Evolutionary conservation across 1,284 basidiomycete genomes (phyloP).

Genomic region (Rhodotorula glutinis): DNA sequence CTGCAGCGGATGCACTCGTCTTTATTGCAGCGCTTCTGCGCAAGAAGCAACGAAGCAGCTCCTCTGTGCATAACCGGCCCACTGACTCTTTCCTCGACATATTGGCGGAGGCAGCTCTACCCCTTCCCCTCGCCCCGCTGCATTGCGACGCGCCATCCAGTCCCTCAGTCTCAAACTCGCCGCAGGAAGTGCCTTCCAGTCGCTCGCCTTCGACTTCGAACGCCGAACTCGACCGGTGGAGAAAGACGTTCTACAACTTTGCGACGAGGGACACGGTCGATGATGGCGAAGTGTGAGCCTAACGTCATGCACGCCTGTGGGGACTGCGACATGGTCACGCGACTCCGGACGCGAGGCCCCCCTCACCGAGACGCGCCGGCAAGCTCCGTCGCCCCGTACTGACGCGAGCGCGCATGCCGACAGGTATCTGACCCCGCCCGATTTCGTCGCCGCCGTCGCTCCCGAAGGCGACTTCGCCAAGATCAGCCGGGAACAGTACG

Average conservation of each 20-base stretch:
- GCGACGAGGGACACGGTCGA: conserved; percentile 63
- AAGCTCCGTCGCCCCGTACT: too few species aligned
- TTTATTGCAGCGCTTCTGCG: too few species aligned
- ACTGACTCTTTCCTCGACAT: too few species aligned
- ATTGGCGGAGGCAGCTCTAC: background rate
- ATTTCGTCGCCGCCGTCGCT: conserved; percentile 89
- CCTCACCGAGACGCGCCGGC: too few species aligned
- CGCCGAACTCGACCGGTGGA: conserved; percentile 79
- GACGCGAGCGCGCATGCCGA: conserved; percentile 41
- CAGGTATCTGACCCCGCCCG: conserved; percentile 73
- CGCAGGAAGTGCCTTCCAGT: background rate
- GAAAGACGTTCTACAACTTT: conserved; percentile 74
- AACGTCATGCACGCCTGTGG: too few species aligned
- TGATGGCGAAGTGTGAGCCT: conserved; percentile 69
- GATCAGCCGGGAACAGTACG: conserved; percentile 80
- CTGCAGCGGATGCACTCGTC: too few species aligned
- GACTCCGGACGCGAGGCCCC: too few species aligned
- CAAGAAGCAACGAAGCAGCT: too few species aligned
- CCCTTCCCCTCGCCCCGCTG: conserved; percentile 2
- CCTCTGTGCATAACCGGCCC: too few species aligned
- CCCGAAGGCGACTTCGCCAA: conserved; percentile 76
- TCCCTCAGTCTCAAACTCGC: background rate
- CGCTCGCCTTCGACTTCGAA: conserved; percentile 57
- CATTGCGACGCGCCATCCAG: conserved; percentile 6
- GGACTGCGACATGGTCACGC: too few species aligned